Evolutionary conservation across 2,329 filamentous ascomycete species (phyloP).

Genomic region (Zymoseptoria tritici): DNA sequence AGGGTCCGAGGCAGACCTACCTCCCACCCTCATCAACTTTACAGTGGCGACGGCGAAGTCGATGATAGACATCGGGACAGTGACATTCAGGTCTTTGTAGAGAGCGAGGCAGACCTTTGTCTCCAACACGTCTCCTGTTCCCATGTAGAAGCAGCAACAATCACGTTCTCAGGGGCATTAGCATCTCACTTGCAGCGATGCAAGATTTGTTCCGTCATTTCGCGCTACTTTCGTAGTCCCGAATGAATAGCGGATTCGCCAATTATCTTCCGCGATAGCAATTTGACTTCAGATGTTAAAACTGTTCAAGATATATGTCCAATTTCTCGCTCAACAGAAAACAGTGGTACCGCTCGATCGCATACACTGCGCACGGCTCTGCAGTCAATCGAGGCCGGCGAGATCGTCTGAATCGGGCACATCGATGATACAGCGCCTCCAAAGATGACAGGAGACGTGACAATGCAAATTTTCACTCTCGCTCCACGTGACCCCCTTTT

Average conservation of each 20-base stretch:
- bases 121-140: neutral
- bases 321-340: neutral
- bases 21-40: neutral
- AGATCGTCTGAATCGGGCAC: neutral
- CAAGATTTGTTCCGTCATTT: neutral
- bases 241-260: neutral
- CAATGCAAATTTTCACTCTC: neutral
- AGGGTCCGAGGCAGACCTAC: neutral
- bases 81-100: neutral
- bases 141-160: neutral
- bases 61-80: neutral
- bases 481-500: neutral
- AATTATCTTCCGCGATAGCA: neutral
- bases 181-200: neutral
- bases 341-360: neutral
- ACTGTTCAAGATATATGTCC: neutral
- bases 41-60: neutral
- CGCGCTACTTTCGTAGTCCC: neutral
- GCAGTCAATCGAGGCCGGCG: neutral
- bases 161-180: neutral
- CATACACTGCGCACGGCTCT: neutral
- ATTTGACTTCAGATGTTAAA: neutral
- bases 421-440: neutral
- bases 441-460: neutral
- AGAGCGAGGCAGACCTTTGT: neutral